A percentile compares a stretch with the other conserved stretches of the same genome.
These are phyloP conservation scores for Paxillus rubicundulus DNA, from an alignment of 768 basidiomycete genomes.

Conservation along the genomic window DNA sequence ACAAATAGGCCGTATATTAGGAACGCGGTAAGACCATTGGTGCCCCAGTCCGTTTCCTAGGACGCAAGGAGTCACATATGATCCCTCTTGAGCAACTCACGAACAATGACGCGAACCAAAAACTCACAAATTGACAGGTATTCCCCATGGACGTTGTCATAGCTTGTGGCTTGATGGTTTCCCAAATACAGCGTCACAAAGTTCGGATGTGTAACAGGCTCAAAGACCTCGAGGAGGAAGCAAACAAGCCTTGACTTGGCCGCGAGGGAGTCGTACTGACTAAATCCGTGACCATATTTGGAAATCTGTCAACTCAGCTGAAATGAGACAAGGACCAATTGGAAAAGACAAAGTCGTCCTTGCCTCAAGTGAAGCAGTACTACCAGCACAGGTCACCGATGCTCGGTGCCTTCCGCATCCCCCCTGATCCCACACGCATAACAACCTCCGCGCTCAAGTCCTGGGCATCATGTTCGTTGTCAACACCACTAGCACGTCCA, in stretches of 20 bases:
- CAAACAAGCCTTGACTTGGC: too few species aligned
- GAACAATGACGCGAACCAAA: background rate
- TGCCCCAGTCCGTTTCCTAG: conserved; percentile 73
- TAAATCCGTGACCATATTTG: too few species aligned
- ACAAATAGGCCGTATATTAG: conserved; percentile 73
- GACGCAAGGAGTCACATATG: background rate
- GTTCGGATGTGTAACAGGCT: too few species aligned
- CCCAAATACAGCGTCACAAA: background rate
- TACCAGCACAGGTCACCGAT: conserved; percentile 1
- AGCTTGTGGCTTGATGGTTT: background rate
- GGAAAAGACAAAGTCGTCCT: too few species aligned
- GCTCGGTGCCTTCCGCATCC: conserved; percentile 1
- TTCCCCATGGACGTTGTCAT: conserved; percentile 3
- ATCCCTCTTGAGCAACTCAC: background rate
- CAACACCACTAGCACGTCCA: background rate
- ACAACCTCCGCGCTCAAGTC: conserved; percentile 1
- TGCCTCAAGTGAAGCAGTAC: too few species aligned
- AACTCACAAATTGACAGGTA: conserved; percentile 22
- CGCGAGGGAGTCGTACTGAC: too few species aligned
- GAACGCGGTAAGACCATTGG: conserved; percentile 55
- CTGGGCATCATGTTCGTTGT: background rate
- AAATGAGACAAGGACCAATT: too few species aligned
- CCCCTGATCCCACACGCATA: conserved; percentile 15
- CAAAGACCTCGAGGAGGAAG: too few species aligned
- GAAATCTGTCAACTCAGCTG: too few species aligned